Conservation (phyloP, 768 basidiomycete species). For the Boletellus ananiceps region DNA sequence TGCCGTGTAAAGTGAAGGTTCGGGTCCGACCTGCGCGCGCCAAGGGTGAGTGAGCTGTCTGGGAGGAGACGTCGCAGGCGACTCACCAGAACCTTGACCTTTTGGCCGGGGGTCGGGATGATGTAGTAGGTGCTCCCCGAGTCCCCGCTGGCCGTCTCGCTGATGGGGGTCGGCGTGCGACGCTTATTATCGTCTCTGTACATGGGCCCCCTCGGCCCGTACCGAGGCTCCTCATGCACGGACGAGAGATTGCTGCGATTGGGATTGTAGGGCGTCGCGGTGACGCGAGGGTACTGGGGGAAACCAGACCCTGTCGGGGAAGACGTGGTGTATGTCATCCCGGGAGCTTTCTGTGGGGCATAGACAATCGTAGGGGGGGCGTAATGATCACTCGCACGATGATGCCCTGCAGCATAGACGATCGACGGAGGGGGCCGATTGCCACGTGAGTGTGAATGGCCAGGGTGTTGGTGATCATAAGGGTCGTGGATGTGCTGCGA, state of each 20-base stretch:
- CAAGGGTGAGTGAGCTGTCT: too few relatives aligned
- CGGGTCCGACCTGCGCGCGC: slow-evolving; percentile 35
- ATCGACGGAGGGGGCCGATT: slow-evolving; percentile 50
- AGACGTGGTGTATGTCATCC: slow-evolving; percentile 69
- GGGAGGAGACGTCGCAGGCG: neutral
- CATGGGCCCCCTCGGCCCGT: slow-evolving; percentile 27
- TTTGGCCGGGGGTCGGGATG: slow-evolving; percentile 65
- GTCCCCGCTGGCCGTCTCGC: slow-evolving; percentile 42
- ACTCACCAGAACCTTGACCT: slow-evolving; percentile 71
- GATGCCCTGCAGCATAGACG: slow-evolving; percentile 50
- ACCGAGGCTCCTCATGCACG: slow-evolving; percentile 37
- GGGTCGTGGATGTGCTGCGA: slow-evolving; percentile 38
- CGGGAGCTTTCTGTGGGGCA: slow-evolving; percentile 51
- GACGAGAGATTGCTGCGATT: slow-evolving; percentile 34
- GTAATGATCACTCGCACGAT: slow-evolving; percentile 46
- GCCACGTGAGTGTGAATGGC: slow-evolving; percentile 35
- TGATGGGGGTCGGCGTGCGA: slow-evolving; percentile 36
- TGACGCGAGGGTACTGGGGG: slow-evolving; percentile 40
- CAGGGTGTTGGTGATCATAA: slow-evolving; percentile 29
- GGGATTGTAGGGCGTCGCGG: slow-evolving; percentile 40
- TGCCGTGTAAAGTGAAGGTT: slow-evolving; percentile 51
- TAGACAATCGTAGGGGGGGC: slow-evolving; percentile 57
- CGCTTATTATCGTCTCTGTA: slow-evolving; percentile 23
- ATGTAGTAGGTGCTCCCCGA: slow-evolving; percentile 76
- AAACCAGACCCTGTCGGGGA: slow-evolving; percentile 40